Percentiles rank a stretch among this genome's conserved stretches.
Conservation (phyloP, 1,139 yeast genomes). For the Blastobotrys illinoisensis region DNA sequence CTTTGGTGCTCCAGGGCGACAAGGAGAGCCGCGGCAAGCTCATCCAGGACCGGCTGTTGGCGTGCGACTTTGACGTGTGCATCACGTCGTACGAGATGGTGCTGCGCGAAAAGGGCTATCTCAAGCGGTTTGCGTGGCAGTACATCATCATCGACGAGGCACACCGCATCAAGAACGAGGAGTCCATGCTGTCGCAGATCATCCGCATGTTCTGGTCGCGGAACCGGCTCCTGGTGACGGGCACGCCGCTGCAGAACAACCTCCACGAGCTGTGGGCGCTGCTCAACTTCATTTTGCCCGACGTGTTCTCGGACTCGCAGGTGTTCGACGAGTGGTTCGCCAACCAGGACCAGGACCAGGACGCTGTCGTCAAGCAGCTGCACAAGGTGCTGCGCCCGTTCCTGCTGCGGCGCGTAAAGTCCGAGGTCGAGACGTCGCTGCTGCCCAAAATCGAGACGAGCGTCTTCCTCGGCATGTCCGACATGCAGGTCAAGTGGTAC, state of each 20-base stretch:
- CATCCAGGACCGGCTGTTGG: slow-evolving; percentile 53
- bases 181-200: slow-evolving; percentile 82
- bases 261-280: slow-evolving; percentile 95
- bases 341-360: slow-evolving; percentile 50
- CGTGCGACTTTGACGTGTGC: slow-evolving; percentile 81
- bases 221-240: slow-evolving; percentile 82
- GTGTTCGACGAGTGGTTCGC: slow-evolving; percentile 90
- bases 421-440: slow-evolving; percentile 88
- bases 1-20: slow-evolving; percentile 78
- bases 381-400: slow-evolving; percentile 86
- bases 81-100: slow-evolving; percentile 93
- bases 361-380: slow-evolving; percentile 72
- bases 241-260: slow-evolving; percentile 93
- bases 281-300: slow-evolving; percentile 83
- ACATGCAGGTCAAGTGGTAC: slow-evolving; percentile 92
- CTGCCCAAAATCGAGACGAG: slow-evolving; percentile 88
- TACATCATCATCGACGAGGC: slow-evolving; percentile 95
- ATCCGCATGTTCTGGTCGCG: slow-evolving; percentile 80
- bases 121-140: slow-evolving; percentile 87
- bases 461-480: slow-evolving; percentile 88
- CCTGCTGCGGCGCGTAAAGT: slow-evolving; percentile 78
- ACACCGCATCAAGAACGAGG: slow-evolving; percentile 93
- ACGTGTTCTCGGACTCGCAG: slow-evolving; percentile 86
- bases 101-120: slow-evolving; percentile 72
- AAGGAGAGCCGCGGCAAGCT: slow-evolving; percentile 67